Evolutionary conservation across 768 basidiomycete species (phyloP), one percentile per base, ranked within the genome.

Genomic region (Suillus americanus): DNA sequence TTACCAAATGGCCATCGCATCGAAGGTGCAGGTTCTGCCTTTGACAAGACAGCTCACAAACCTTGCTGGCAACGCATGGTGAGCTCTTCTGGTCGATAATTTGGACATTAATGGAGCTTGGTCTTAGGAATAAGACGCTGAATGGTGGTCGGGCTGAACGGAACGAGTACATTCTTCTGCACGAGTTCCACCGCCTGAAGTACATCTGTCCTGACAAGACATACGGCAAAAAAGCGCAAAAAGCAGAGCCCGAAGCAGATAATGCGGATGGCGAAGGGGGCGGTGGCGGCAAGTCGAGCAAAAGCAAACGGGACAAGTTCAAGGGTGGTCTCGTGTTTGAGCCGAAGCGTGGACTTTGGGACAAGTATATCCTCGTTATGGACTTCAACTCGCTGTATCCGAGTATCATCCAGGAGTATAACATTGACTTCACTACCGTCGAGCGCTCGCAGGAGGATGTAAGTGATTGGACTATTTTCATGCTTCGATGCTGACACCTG

Each of bases 331-430:
- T 99, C 61, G 97, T 99, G 23, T 95, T 99, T 68, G 94, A 97
- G 64, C 97, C 97, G 2, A 96, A 97, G 79, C 83, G 93, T 62
- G 94, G 96, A 13, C 80, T 99, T 46, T 99, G 94, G 93, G 97
- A 99, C 80, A 96, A 89, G 70, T 97, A 84, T 73, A 92, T 99
- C 77, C 84, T 99, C 20, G 97, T 99, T 77, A 99, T 99, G 97
- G 97, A 99, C 77, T 99, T 99, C 88, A 99, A 99, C 78, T 97
- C 95, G 66, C 83, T 99, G 63, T 99, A 99, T 74, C 97, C 97
- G 7, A 95, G 93, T 75, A 99, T 99, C 81, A 99, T 99, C 56
- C 97, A 99, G 73, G 97, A 99, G 81, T 99, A 93, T 74, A 99
- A 99, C 75, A 99, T 99, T 69, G 97, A 99, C 78, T 99, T 99